phyloP scores from a whole-genome alignment of 495 filamentous ascomycete genomes.

The Neurospora pannonica region DNA sequence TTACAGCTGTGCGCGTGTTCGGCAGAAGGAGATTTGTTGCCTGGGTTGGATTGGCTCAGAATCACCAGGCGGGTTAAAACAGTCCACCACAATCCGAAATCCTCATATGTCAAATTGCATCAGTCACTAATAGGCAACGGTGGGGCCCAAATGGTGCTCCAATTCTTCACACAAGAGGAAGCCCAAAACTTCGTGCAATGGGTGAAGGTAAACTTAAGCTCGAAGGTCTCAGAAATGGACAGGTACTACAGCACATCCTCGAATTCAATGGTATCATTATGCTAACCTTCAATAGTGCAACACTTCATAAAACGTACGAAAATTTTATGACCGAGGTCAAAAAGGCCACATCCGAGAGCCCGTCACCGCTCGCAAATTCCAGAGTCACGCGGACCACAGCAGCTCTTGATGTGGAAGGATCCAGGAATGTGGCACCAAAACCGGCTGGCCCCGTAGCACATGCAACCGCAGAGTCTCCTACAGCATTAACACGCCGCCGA shows the following conservation, averaged over 20 bases:
- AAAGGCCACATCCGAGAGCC: neutral
- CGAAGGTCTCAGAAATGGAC: neutral
- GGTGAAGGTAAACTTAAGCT: neutral
- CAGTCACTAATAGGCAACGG: neutral
- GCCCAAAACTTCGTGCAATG: neutral
- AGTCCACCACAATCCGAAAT: neutral
- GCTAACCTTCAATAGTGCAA: neutral
- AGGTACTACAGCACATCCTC: neutral
- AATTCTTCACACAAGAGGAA: neutral
- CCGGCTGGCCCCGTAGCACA: neutral
- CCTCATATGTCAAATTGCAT: neutral
- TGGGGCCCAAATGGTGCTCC: neutral
- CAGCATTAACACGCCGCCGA: neutral
- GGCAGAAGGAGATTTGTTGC: neutral
- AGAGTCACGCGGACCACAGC: neutral
- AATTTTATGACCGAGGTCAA: neutral
- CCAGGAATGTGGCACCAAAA: neutral
- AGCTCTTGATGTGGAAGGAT: neutral
- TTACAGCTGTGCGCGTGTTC: slow-evolving; percentile 12
- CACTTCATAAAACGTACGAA: neutral
- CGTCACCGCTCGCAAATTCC: neutral
- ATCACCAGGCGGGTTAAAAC: slow-evolving; percentile 4
- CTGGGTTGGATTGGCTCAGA: slow-evolving; percentile 12
- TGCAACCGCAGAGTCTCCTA: neutral
- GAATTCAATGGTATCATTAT: neutral